A percentile compares a stretch with the other conserved stretches of the same genome.
phyloP scores from a whole-genome alignment of 148 eudicot species.

The Selenicereus undatus region DNA sequence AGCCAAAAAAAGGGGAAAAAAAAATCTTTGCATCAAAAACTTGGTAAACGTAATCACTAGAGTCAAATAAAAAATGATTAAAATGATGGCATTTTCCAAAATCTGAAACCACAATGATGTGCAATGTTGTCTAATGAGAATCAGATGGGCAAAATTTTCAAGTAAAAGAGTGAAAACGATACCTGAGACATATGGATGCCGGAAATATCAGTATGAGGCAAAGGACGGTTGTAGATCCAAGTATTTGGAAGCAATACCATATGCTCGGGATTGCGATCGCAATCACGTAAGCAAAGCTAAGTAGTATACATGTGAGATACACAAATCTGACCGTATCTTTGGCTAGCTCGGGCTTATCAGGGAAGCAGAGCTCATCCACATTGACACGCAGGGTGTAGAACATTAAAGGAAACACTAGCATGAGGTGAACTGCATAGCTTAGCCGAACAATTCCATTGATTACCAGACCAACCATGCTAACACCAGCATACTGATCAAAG shows the following conservation, averaged over 20 bases:
- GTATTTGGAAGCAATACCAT: conserved; percentile 90
- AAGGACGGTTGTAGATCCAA: conserved; percentile 87
- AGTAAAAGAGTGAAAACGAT: conserved; percentile 2
- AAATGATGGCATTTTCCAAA: background rate
- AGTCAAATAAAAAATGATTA: background rate
- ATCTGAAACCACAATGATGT: too few relatives aligned
- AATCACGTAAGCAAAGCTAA: conserved; percentile 50
- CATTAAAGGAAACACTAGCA: conserved; percentile 86
- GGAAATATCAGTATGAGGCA: conserved; percentile 85
- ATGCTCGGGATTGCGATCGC: conserved; percentile 78
- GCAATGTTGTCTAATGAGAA: too few relatives aligned
- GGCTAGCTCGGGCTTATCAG: conserved; percentile 42
- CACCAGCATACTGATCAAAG: conserved; percentile 51
- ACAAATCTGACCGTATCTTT: conserved; percentile 49
- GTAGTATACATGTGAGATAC: conserved; percentile 52
- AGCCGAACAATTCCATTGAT: conserved; percentile 60
- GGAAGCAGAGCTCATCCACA: conserved; percentile 66
- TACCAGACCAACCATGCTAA: conserved; percentile 36
- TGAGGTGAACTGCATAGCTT: conserved; percentile 83
- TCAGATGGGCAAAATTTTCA: background rate
- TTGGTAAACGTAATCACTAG: background rate
- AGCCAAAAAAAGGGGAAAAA: background rate
- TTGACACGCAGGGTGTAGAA: conserved; percentile 70
- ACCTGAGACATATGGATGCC: conserved; percentile 75
- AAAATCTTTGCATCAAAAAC: background rate